Percentiles rank a stretch among this genome's conserved stretches.
Conservation (phyloP, 352 stramenopile species). For the Globisporangium polare region DNA sequence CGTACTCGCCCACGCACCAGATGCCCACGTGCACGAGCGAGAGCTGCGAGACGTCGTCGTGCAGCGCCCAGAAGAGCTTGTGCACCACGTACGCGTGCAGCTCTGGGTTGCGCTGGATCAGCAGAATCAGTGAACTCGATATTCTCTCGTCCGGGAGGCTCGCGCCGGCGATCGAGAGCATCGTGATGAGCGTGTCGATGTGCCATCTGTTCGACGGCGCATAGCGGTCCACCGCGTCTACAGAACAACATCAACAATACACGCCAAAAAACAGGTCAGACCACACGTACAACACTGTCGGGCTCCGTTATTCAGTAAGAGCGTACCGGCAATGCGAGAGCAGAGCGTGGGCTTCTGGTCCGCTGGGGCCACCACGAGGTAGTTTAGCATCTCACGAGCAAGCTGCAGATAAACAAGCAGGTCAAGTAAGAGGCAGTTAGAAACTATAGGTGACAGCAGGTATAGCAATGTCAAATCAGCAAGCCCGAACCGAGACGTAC, state of each 20-base stretch:
- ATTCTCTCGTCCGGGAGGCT: slow-evolving; percentile 92
- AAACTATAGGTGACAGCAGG: not conserved
- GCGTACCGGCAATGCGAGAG: slow-evolving; percentile 89
- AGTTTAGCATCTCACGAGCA: slow-evolving; percentile 98
- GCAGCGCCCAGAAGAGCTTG: slow-evolving; percentile 95
- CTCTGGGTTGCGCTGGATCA: slow-evolving; percentile 91
- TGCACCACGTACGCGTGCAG: slow-evolving; percentile 95
- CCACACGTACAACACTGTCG: not conserved
- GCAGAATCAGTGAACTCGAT: slow-evolving; percentile 92
- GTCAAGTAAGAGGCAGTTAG: not conserved
- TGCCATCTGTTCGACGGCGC: slow-evolving; percentile 87
- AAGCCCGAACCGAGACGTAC: slow-evolving; percentile 22
- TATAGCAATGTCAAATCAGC: not conserved
- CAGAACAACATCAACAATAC: not conserved
- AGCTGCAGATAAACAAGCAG: slow-evolving; percentile 42
- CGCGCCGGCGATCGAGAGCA: slow-evolving; percentile 96
- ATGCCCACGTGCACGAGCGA: slow-evolving; percentile 97
- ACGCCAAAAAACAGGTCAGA: slow-evolving; percentile 2
- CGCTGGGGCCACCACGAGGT: slow-evolving; percentile 95
- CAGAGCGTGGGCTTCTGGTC: slow-evolving; percentile 96
- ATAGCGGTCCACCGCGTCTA: slow-evolving; percentile 84
- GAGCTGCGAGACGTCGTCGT: slow-evolving; percentile 93
- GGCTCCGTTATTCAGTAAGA: not conserved
- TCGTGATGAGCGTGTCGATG: slow-evolving; percentile 98
- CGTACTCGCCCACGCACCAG: slow-evolving; percentile 98